Conservation (phyloP, 352 stramenopile species). For the Phytophthora brassicae region DNA sequence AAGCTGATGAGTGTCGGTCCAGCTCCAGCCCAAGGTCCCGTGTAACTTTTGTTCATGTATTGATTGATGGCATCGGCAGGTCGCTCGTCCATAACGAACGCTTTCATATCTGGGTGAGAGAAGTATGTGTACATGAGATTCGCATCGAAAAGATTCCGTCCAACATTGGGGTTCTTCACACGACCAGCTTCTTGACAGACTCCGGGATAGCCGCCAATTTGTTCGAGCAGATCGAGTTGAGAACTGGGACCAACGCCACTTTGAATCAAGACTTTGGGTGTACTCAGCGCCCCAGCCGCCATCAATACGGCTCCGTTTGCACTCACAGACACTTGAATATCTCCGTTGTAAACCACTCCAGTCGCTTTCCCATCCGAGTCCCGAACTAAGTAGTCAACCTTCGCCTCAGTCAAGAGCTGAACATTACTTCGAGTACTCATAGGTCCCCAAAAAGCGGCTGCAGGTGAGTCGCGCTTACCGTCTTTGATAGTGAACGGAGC, state of each 20-base stretch:
- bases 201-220: conserved; percentile 33
- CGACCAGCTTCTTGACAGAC: conserved; percentile 30
- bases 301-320: conserved; percentile 64
- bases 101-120: conserved; percentile 46
- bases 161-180: conserved; percentile 58
- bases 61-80: conserved; percentile 40
- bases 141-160: conserved; percentile 58
- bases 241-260: conserved; percentile 62
- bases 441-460: conserved; percentile 43
- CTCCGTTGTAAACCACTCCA: conserved; percentile 48
- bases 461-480: conserved; percentile 52
- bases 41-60: conserved; percentile 45
- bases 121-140: conserved; percentile 49
- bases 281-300: conserved; percentile 59
- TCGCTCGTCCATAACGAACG: conserved; percentile 37
- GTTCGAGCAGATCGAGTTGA: conserved; percentile 48
- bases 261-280: conserved; percentile 81
- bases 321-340: conserved; percentile 33
- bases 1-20: conserved; percentile 60
- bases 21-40: conserved; percentile 39
- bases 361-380: conserved; percentile 32
- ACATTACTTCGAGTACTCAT: conserved; percentile 52
- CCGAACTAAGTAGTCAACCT: conserved; percentile 51
- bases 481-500: conserved; percentile 55
- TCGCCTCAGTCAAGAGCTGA: conserved; percentile 42